Percentiles rank a stretch among this genome's conserved stretches.
phyloP scores from a whole-genome alignment of 371 early-diverging fungal genomes.

The Mucor irregularis region DNA sequence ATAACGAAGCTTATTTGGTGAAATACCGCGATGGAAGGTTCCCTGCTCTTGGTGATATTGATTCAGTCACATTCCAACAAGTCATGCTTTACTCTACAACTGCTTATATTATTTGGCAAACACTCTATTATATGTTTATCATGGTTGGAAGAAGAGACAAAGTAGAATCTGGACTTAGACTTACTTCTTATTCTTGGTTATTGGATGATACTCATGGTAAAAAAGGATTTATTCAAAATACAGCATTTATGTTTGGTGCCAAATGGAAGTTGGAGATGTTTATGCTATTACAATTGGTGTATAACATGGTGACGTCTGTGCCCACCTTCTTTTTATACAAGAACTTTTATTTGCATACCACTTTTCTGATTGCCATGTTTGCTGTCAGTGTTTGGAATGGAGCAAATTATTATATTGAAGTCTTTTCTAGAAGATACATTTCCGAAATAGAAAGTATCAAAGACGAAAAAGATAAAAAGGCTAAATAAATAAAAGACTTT shows the following conservation, averaged over 20 bases:
- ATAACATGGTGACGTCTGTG: slow-evolving; percentile 52
- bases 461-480: background rate
- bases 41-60: slow-evolving; percentile 41
- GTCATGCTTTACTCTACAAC: slow-evolving; percentile 50
- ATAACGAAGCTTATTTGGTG: slow-evolving; percentile 18
- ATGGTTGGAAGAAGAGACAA: slow-evolving; percentile 62
- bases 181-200: slow-evolving; percentile 72
- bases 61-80: slow-evolving; percentile 28
- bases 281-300: slow-evolving; percentile 65
- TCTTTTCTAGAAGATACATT: slow-evolving; percentile 64
- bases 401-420: slow-evolving; percentile 74
- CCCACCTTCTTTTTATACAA: slow-evolving; percentile 49
- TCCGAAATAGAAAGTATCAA: slow-evolving; percentile 46
- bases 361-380: slow-evolving; percentile 57
- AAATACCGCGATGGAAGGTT: slow-evolving; percentile 39
- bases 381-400: slow-evolving; percentile 71
- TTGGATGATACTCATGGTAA: slow-evolving; percentile 54
- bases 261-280: slow-evolving; percentile 63
- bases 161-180: slow-evolving; percentile 59
- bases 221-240: slow-evolving; percentile 49
- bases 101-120: slow-evolving; percentile 70
- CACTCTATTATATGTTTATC: slow-evolving; percentile 65
- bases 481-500: background rate
- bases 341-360: slow-evolving; percentile 57
- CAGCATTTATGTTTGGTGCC: slow-evolving; percentile 53